phyloP scores from a whole-genome alignment of 2,329 filamentous ascomycete species.

The Microsporum ferrugineum region DNA sequence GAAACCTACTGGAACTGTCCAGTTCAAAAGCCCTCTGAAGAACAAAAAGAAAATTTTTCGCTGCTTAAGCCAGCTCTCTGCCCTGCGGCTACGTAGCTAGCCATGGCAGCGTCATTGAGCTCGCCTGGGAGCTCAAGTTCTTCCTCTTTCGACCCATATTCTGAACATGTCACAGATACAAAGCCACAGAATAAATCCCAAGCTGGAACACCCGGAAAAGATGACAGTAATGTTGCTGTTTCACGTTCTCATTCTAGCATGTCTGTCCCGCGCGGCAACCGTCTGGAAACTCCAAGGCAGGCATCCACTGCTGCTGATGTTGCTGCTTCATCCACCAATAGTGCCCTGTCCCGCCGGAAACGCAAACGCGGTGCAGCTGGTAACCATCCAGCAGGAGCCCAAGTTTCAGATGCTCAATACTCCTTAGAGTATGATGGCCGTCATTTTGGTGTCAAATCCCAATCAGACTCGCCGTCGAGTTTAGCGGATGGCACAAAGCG shows the following conservation, averaged over 20 bases:
- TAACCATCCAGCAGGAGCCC: neutral
- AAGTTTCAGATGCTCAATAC: neutral
- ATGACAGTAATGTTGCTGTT: neutral
- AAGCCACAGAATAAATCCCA: neutral
- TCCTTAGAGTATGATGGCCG: constrained; percentile 1
- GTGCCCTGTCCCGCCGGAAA: constrained; percentile 3
- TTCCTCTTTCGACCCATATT: constrained; percentile 16
- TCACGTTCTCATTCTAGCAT: neutral
- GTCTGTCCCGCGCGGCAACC: neutral
- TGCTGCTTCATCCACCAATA: neutral
- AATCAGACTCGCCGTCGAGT: constrained; percentile 2
- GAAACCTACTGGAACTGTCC: neutral
- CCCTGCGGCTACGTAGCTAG: constrained; percentile 7
- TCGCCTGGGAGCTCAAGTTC: constrained; percentile 12
- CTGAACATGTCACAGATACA: constrained; percentile 9
- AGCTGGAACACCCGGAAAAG: neutral
- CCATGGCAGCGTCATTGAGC: constrained; percentile 11
- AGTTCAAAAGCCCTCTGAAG: neutral
- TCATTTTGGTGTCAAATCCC: constrained; percentile 2
- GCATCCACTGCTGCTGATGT: neutral
- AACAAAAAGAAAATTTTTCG: neutral
- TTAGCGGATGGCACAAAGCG: constrained; percentile 13
- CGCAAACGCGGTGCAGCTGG: neutral
- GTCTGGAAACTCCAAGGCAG: neutral
- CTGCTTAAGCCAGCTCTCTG: neutral